phyloP scores from a whole-genome alignment of 768 basidiomycete genomes.

The Strobilomyces dryophilus region DNA sequence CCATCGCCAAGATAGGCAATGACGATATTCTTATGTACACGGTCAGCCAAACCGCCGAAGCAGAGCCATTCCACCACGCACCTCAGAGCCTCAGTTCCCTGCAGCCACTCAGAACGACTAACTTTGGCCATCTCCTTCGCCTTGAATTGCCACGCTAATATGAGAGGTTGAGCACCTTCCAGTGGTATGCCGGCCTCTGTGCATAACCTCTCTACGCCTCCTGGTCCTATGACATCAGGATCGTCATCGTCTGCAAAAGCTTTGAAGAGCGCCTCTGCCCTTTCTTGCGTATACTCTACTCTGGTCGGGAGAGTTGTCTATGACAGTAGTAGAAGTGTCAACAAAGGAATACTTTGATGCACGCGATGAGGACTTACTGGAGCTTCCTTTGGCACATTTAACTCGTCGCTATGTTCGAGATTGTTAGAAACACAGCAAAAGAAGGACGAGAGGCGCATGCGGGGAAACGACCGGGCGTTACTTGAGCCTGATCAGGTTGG shows the following conservation, averaged over 20 bases:
- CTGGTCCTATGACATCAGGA: slow-evolving; percentile 55
- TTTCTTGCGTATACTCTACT: slow-evolving; percentile 46
- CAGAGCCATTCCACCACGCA: slow-evolving; percentile 24
- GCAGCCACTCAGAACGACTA: slow-evolving; percentile 65
- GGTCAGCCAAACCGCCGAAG: background rate
- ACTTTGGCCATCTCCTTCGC: slow-evolving; percentile 73
- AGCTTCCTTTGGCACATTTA: slow-evolving; percentile 30
- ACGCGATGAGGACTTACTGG: slow-evolving; percentile 23
- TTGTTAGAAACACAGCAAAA: slow-evolving; percentile 62
- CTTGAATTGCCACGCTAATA: slow-evolving; percentile 72
- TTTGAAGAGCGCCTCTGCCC: slow-evolving; percentile 54
- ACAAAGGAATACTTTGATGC: background rate
- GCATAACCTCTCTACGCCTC: slow-evolving; percentile 70
- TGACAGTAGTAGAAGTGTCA: background rate
- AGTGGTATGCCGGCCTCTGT: slow-evolving; percentile 65
- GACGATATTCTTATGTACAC: slow-evolving; percentile 44
- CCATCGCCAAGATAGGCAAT: slow-evolving; percentile 43
- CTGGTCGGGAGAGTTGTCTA: slow-evolving; percentile 5
- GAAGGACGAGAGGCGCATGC: slow-evolving; percentile 60
- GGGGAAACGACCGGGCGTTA: slow-evolving; percentile 29
- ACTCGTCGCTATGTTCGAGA: slow-evolving; percentile 48
- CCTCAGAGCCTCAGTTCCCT: slow-evolving; percentile 46
- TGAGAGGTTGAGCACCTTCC: slow-evolving; percentile 67
- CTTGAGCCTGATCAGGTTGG: slow-evolving; percentile 21
- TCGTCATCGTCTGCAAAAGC: slow-evolving; percentile 56